Evolutionary conservation across 2,329 filamentous ascomycete genomes (phyloP).

Genomic region (Paecilomyces sp.): DNA sequence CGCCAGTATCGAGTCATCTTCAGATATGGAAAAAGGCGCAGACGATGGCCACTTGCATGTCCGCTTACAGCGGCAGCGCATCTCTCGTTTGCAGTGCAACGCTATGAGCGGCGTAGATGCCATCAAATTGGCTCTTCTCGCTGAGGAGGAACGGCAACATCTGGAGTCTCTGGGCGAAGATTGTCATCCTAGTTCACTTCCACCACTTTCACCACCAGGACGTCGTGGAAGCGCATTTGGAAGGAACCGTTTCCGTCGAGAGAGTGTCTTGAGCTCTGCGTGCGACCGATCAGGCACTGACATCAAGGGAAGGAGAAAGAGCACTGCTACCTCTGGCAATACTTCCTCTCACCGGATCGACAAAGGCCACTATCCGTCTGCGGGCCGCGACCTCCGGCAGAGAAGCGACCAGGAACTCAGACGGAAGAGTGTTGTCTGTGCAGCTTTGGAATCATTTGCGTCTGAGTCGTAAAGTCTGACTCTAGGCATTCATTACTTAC

Average conservation of each 20-base stretch:
- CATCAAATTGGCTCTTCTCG: slow-evolving; percentile 27
- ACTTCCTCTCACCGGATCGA: slow-evolving; percentile 24
- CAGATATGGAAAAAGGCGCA: slow-evolving; percentile 8
- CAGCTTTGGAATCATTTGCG: slow-evolving; percentile 28
- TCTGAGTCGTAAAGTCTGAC: not conserved
- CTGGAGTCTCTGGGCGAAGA: slow-evolving; percentile 14
- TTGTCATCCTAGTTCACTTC: slow-evolving; percentile 32
- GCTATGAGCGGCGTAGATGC: slow-evolving; percentile 26
- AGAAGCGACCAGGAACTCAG: slow-evolving; percentile 29
- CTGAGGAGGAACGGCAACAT: slow-evolving; percentile 15
- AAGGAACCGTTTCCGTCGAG: slow-evolving; percentile 20
- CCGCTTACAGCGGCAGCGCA: slow-evolving; percentile 31
- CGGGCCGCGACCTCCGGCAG: slow-evolving; percentile 19
- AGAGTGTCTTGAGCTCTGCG: not conserved
- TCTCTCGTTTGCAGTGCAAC: slow-evolving; percentile 34
- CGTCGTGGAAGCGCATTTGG: slow-evolving; percentile 20
- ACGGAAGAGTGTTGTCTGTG: slow-evolving; percentile 31
- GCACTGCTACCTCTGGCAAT: slow-evolving; percentile 12
- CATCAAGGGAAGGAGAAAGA: slow-evolving; percentile 17
- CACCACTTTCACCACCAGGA: slow-evolving; percentile 22
- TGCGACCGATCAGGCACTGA: slow-evolving; percentile 1
- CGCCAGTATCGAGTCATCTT: not conserved
- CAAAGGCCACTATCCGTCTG: slow-evolving; percentile 20
- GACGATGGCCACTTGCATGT: slow-evolving; percentile 13
- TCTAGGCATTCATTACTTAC: not conserved